These are phyloP conservation scores for Boletus barrowsii DNA, from an alignment of 768 basidiomycete genomes.

Conservation along the genomic window DNA sequence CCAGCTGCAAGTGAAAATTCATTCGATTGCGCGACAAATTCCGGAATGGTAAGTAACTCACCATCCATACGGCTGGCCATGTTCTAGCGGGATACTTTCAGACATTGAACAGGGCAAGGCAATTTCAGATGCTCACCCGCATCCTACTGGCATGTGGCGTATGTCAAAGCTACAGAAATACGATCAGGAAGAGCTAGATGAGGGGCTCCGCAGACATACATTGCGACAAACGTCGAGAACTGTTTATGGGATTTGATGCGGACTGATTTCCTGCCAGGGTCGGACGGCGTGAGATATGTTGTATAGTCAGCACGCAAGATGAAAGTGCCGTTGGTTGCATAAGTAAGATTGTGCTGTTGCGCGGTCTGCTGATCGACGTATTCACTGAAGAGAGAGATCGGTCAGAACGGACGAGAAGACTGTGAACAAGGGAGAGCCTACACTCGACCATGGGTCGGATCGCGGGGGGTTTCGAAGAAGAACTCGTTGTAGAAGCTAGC, in stretches of 20 bases:
- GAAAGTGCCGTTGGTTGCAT: conserved; percentile 24
- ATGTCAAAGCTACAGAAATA: conserved; percentile 25
- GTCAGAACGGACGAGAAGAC: neutral
- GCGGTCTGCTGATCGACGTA: conserved; percentile 29
- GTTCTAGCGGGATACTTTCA: conserved; percentile 11
- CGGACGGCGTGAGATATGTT: conserved; percentile 18
- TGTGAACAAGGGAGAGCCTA: conserved; percentile 28
- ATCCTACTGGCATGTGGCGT: conserved; percentile 32
- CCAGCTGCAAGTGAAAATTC: conserved; percentile 6
- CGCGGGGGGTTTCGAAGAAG: conserved; percentile 41
- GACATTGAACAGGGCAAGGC: neutral
- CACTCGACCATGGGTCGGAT: conserved; percentile 71
- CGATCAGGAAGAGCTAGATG: neutral
- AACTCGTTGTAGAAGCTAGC: conserved; percentile 49
- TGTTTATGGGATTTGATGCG: conserved; percentile 24
- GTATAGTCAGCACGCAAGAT: conserved; percentile 31
- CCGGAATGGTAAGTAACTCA: neutral
- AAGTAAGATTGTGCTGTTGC: conserved; percentile 29
- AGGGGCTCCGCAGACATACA: conserved; percentile 13
- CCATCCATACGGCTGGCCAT: conserved; percentile 27
- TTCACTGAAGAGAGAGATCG: conserved; percentile 7
- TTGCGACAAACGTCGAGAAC: conserved; percentile 14
- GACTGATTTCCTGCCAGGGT: conserved; percentile 30
- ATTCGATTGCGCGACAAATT: no score
- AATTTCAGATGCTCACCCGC: conserved; percentile 18